Evolutionary conservation across 495 filamentous ascomycete genomes (phyloP).

Genomic region (Aspergillus wentii): DNA sequence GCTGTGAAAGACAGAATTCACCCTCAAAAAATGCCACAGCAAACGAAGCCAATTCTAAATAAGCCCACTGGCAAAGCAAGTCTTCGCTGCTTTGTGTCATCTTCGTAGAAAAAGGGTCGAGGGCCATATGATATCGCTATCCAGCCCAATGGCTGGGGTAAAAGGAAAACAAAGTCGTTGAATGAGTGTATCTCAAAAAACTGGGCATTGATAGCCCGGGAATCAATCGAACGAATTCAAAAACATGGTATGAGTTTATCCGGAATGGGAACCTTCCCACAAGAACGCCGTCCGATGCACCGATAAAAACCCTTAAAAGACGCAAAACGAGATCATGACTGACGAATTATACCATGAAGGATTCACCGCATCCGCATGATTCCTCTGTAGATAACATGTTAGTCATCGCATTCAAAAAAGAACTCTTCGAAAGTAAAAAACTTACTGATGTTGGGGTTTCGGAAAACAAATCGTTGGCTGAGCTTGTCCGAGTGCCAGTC

Average conservation of each 20-base stretch:
- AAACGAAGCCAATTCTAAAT: not conserved
- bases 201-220: conserved; percentile 22
- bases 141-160: not conserved
- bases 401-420: conserved; percentile 16
- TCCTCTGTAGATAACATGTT: conserved; percentile 62
- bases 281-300: conserved; percentile 44
- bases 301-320: conserved; percentile 14
- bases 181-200: conserved; percentile 10
- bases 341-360: conserved; percentile 71
- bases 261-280: conserved; percentile 12
- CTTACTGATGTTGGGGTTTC: conserved; percentile 97
- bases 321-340: conserved; percentile 7
- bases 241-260: no score
- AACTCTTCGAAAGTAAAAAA: conserved; percentile 14
- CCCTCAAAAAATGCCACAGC: not conserved
- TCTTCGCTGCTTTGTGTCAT: not conserved
- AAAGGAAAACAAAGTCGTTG: conserved; percentile 7
- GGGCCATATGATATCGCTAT: not conserved
- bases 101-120: not conserved
- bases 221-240: conserved; percentile 31
- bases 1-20: not conserved
- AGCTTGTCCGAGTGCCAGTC: conserved; percentile 97
- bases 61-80: no score
- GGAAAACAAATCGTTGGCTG: conserved; percentile 84
- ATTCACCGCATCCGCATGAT: conserved; percentile 95